These are phyloP conservation scores for Sugiyamaella chiloensis DNA, from an alignment of 805 yeast genomes.

Conservation along the genomic window DNA sequence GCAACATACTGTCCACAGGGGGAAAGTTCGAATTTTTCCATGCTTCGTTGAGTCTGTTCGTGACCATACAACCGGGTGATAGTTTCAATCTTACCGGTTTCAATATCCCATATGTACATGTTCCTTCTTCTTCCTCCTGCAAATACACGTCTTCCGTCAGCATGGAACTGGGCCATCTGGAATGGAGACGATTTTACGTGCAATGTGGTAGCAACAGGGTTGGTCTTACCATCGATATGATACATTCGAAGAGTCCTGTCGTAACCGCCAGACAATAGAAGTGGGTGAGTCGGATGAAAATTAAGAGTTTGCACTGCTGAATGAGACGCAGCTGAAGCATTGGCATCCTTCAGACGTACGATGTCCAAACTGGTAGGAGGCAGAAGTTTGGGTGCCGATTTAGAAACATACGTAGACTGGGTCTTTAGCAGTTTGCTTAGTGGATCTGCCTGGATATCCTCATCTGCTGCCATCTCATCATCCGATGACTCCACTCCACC, in stretches of 20 bases:
- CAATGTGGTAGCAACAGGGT: slow-evolving; percentile 77
- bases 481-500: slow-evolving; percentile 32
- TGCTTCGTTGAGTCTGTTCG: slow-evolving; percentile 75
- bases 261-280: slow-evolving; percentile 86
- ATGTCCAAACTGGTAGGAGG: slow-evolving; percentile 72
- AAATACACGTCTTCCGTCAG: slow-evolving; percentile 53
- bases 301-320: slow-evolving; percentile 82
- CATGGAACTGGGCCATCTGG: slow-evolving; percentile 66
- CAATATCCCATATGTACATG: slow-evolving; percentile 89
- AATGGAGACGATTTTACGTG: slow-evolving; percentile 78
- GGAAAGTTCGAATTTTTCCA: slow-evolving; percentile 80
- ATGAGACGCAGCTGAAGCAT: slow-evolving; percentile 59
- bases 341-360: slow-evolving; percentile 83
- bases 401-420: slow-evolving; percentile 29
- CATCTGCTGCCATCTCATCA: slow-evolving; percentile 32
- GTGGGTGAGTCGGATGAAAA: slow-evolving; percentile 82
- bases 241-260: slow-evolving; percentile 84
- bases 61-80: slow-evolving; percentile 89
- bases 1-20: slow-evolving; percentile 72
- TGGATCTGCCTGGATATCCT: slow-evolving; percentile 31
- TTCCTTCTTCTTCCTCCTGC: slow-evolving; percentile 91
- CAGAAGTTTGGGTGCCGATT: slow-evolving; percentile 48
- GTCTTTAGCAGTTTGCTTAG: slow-evolving; percentile 32
- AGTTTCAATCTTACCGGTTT: slow-evolving; percentile 72
- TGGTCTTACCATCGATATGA: slow-evolving; percentile 84